Percentiles rank a stretch among this genome's conserved stretches.
Conservation (phyloP, 768 basidiomycete species). For the Ephemerocybe angulata region DNA sequence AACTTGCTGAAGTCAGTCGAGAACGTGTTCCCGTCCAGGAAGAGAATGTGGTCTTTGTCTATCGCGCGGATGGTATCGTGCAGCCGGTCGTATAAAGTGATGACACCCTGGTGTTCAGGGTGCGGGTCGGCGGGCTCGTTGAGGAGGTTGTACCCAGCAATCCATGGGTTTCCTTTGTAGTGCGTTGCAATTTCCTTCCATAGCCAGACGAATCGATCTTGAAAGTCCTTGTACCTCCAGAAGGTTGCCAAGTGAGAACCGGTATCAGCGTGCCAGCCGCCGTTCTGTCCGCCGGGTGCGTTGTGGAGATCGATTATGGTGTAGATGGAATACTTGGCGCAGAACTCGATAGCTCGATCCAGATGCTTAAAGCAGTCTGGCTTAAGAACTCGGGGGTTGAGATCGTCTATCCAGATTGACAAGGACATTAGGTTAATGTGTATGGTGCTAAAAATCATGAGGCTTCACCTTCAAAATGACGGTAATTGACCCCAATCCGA, state of each 20-base stretch:
- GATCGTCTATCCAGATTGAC: slow-evolving; percentile 62
- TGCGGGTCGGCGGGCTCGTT: slow-evolving; percentile 76
- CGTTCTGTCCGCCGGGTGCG: slow-evolving; percentile 69
- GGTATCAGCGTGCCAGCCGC: slow-evolving; percentile 78
- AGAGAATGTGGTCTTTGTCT: slow-evolving; percentile 69
- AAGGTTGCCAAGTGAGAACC: slow-evolving; percentile 65
- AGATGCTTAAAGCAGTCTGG: slow-evolving; percentile 75
- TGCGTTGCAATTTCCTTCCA: slow-evolving; percentile 72
- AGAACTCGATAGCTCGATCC: slow-evolving; percentile 73
- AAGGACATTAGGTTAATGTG: neutral
- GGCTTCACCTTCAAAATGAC: slow-evolving; percentile 57
- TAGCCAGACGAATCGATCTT: slow-evolving; percentile 71
- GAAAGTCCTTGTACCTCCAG: slow-evolving; percentile 82
- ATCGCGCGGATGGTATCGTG: slow-evolving; percentile 66
- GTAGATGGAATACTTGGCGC: slow-evolving; percentile 70
- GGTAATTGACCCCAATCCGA: slow-evolving; percentile 71
- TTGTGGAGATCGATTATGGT: slow-evolving; percentile 82
- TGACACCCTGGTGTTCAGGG: slow-evolving; percentile 49
- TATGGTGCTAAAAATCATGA: neutral
- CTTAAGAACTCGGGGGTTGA: slow-evolving; percentile 76
- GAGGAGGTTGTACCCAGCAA: slow-evolving; percentile 81
- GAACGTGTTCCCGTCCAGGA: slow-evolving; percentile 82
- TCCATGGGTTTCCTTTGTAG: slow-evolving; percentile 74
- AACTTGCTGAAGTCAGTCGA: slow-evolving; percentile 75
- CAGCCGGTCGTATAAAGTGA: slow-evolving; percentile 64